Evolutionary conservation across 805 yeast species (phyloP).

Genomic region (Candida silvicultrix): DNA sequence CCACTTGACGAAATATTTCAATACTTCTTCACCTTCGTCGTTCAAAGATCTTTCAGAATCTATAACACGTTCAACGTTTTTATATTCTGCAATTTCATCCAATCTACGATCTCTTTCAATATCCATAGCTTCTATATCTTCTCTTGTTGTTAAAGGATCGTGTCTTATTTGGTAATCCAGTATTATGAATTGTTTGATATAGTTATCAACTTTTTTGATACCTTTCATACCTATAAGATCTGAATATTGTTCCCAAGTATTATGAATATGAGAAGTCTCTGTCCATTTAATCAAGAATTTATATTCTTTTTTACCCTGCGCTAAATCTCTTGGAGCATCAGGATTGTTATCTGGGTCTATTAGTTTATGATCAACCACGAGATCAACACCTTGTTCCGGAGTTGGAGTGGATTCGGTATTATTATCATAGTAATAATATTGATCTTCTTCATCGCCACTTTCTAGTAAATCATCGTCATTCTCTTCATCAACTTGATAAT

Average conservation of each 20-base stretch:
- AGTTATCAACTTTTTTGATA: slow-evolving; percentile 81
- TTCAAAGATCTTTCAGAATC: slow-evolving; percentile 65
- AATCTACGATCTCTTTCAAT: slow-evolving; percentile 79
- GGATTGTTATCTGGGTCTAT: slow-evolving; percentile 28
- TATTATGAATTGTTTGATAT: slow-evolving; percentile 70
- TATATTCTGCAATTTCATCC: slow-evolving; percentile 79
- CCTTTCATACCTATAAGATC: slow-evolving; percentile 52
- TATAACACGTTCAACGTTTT: slow-evolving; percentile 83
- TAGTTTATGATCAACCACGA: slow-evolving; percentile 50
- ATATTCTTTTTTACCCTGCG: slow-evolving; percentile 53
- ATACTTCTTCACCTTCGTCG: slow-evolving; percentile 57
- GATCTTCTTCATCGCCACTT: slow-evolving; percentile 25
- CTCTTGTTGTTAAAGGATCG: slow-evolving; percentile 80
- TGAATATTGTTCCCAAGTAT: slow-evolving; percentile 82
- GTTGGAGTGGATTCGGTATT: slow-evolving; percentile 22
- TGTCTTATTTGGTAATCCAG: slow-evolving; percentile 68
- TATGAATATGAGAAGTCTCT: slow-evolving; percentile 83
- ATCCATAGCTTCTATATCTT: slow-evolving; percentile 91
- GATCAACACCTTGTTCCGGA: slow-evolving; percentile 31
- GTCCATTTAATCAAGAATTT: slow-evolving; percentile 79
- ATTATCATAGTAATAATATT: slow-evolving; percentile 18
- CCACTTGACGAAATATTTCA: slow-evolving; percentile 91
- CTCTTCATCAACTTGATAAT: slow-evolving; percentile 69
- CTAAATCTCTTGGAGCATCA: slow-evolving; percentile 28
- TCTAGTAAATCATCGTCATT: slow-evolving; percentile 37